A percentile compares a stretch with the other conserved stretches of the same genome.
Evolutionary conservation across 331 rosid genomes (phyloP).

Genomic region (Quercus tomentella): DNA sequence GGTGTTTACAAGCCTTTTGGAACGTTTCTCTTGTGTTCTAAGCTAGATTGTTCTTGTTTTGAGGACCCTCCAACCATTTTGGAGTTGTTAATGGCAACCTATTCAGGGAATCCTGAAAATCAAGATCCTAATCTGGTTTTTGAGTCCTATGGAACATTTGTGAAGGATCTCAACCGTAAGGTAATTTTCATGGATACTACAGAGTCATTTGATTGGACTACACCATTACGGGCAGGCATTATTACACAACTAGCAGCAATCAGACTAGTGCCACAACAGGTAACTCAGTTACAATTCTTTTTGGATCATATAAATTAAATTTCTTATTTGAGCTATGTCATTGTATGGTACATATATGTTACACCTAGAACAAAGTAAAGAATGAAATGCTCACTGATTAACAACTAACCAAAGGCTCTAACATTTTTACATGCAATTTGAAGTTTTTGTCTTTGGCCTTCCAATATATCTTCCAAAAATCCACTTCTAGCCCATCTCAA

Average conservation of each 20-base stretch:
- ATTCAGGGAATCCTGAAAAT: neutral
- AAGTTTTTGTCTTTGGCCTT: neutral
- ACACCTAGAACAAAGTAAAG: neutral
- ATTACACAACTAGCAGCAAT: constrained; percentile 36
- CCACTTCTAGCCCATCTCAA: neutral
- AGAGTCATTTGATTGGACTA: neutral
- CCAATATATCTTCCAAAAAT: neutral
- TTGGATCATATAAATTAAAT: neutral
- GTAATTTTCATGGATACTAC: constrained; percentile 6
- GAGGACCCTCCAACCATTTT: constrained; percentile 33
- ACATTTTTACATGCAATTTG: neutral
- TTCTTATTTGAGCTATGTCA: neutral
- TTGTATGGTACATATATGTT: neutral
- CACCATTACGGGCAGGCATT: constrained; percentile 18
- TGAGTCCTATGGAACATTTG: constrained; percentile 20
- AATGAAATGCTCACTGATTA: neutral
- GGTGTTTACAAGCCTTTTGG: constrained; percentile 49
- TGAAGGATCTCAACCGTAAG: constrained; percentile 21
- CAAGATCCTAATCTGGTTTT: constrained; percentile 6
- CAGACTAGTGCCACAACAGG: constrained; percentile 30
- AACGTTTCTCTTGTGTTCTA: constrained; percentile 52
- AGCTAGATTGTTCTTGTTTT: constrained; percentile 30
- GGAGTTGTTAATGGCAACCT: constrained; percentile 7
- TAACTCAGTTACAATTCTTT: constrained; percentile 2
- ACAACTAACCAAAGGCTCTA: no score